Conservation (phyloP, 2,329 filamentous ascomycete species). For the Cercospora sp. region DNA sequence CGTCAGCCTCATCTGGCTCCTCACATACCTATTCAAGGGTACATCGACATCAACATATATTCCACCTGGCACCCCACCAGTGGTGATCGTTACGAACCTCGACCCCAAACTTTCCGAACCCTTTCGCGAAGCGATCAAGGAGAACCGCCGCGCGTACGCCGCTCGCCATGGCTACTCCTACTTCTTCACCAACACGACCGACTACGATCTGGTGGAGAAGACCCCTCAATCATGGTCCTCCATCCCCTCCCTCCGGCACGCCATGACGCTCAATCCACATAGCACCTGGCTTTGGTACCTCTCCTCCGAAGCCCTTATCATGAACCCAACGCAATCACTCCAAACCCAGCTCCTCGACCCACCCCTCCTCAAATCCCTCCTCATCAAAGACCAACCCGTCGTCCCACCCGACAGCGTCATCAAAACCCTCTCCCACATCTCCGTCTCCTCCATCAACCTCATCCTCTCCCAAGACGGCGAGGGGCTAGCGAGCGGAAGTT, state of each 20-base stretch:
- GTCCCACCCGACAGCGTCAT: constrained; percentile 97
- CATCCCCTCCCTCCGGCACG: constrained; percentile 84
- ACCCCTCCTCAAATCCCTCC: constrained; percentile 68
- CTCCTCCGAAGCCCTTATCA: constrained; percentile 81
- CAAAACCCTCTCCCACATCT: constrained; percentile 84
- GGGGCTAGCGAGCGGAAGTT: constrained; percentile 74
- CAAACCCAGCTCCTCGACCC: constrained; percentile 70
- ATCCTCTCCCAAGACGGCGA: constrained; percentile 82
- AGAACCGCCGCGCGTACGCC: constrained; percentile 84
- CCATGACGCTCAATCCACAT: constrained; percentile 75
- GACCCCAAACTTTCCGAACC: constrained; percentile 66
- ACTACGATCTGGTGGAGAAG: constrained; percentile 69
- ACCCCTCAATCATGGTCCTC: constrained; percentile 69
- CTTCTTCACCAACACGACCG: constrained; percentile 74
- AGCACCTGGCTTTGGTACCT: constrained; percentile 84
- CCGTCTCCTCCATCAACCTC: constrained; percentile 74
- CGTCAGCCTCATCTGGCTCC: constrained; percentile 34
- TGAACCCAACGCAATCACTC: constrained; percentile 72
- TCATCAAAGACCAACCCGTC: constrained; percentile 82
- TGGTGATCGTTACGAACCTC: constrained; percentile 82
- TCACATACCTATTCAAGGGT: constrained; percentile 37
- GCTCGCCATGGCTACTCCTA: constrained; percentile 82
- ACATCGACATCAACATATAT: constrained; percentile 15
- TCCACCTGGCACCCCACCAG: constrained; percentile 52
- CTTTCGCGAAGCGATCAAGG: constrained; percentile 72